Evolutionary conservation across 2,329 filamentous ascomycete genomes (phyloP).

Genomic region (Bipolaris oryzae): DNA sequence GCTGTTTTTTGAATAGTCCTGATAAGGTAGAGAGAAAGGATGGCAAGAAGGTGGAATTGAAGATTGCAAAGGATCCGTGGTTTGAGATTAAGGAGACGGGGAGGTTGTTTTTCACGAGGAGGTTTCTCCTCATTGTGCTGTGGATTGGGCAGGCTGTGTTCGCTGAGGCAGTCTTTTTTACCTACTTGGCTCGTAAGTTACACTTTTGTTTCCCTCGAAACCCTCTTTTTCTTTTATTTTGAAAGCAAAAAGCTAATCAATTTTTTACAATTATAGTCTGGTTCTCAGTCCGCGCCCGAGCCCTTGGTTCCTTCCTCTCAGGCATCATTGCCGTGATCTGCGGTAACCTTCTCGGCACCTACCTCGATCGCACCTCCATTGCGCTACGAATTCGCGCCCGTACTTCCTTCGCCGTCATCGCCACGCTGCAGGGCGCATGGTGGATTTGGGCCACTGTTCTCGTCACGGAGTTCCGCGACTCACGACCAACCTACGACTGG

Average conservation of each 20-base stretch:
- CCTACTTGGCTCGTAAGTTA: slow-evolving; percentile 60
- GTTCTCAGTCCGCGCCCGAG: slow-evolving; percentile 72
- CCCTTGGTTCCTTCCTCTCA: slow-evolving; percentile 72
- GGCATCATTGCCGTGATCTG: slow-evolving; percentile 69
- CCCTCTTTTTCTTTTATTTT: background rate
- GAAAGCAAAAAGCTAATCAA: background rate
- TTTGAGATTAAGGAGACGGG: slow-evolving; percentile 66
- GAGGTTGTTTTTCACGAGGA: slow-evolving; percentile 64
- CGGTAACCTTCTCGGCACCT: slow-evolving; percentile 70
- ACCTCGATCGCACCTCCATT: slow-evolving; percentile 64
- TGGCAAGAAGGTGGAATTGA: slow-evolving; percentile 65
- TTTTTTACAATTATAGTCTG: slow-evolving; percentile 56
- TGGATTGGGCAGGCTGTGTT: slow-evolving; percentile 75
- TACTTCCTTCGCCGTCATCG: slow-evolving; percentile 60
- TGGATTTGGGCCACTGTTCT: slow-evolving; percentile 75
- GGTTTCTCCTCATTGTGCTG: slow-evolving; percentile 68
- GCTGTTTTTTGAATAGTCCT: slow-evolving; percentile 66
- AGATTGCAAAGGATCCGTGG: slow-evolving; percentile 62
- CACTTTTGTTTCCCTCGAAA: background rate
- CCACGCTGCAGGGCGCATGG: slow-evolving; percentile 68
- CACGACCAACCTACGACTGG: slow-evolving; percentile 71
- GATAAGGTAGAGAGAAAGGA: slow-evolving; percentile 68
- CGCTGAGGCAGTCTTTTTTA: slow-evolving; percentile 74
- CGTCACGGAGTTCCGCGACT: slow-evolving; percentile 64
- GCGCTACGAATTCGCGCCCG: slow-evolving; percentile 62